Evolutionary conservation across 306 rosid genomes (phyloP), one percentile per base, ranked within the genome.

Genomic region (Glycyrrhiza uralensis): DNA sequence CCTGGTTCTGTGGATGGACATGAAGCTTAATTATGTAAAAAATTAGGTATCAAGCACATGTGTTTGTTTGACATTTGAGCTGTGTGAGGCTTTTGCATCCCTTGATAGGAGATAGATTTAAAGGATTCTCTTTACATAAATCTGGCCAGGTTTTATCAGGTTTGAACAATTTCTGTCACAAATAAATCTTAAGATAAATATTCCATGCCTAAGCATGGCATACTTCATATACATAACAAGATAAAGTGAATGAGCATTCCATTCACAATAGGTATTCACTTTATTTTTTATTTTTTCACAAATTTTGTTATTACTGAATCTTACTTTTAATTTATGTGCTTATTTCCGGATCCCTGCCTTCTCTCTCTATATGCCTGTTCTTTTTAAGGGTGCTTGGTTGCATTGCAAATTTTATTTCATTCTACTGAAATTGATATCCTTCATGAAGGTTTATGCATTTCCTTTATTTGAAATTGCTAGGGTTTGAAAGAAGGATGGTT

Each of bases 401-500:
- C 68, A 30, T 38, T 66, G 30, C 23, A 73, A 66, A 61, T n/a
- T 68, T 44, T 71, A 7, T 32, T 42, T 49, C 29, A 28, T 54
- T 62, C 35, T 10, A 65, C 35, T 50, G 41, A 50, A 41, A 11
- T 59, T n/a, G 52, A 20, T 36, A 11, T 60, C 20, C 59, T 71
- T n/a, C 76, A 14, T 19, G 50, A 45, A 24, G 51, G 59, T 49
- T 51, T 70, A 74, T 50, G n/a, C 36, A 28, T 61, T 80, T 33
- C 77, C 33, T 75, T 30, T 49, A 22, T 68, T 56, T 50, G 49
- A 65, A 70, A 67, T 49, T 55, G 54, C 6, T 60, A 92, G 98
- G 98, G 98, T 66, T 4, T 84, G 45, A 22, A 85, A 64, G 84
- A 90, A 79, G 98, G 98, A 76, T 92, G 96, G 96, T 84, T 69